Evolutionary conservation across 169 alveolate species (phyloP).

Genomic region (Eimeria brunetti): DNA sequence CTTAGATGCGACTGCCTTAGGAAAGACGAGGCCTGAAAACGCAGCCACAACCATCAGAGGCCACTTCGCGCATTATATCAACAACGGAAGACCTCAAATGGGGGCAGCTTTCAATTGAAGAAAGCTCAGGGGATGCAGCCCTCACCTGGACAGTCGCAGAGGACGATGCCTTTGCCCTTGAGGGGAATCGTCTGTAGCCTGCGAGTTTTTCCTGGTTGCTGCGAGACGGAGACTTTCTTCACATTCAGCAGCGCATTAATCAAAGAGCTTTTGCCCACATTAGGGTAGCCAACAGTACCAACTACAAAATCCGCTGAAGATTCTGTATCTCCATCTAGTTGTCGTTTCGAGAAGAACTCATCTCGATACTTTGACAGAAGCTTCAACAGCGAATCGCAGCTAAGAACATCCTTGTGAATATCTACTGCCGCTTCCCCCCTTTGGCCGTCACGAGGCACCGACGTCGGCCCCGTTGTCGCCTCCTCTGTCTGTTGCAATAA

Average conservation of each 20-base stretch:
- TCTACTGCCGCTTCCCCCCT: background rate
- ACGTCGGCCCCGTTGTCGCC: background rate
- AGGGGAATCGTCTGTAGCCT: slow-evolving; percentile 96
- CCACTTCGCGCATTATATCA: background rate
- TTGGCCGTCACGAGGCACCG: background rate
- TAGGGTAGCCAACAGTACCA: slow-evolving; percentile 99
- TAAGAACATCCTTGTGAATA: slow-evolving; percentile 33
- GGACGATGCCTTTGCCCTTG: slow-evolving; percentile 88
- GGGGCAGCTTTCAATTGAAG: background rate
- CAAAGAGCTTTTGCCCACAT: slow-evolving; percentile 99
- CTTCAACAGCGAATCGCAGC: slow-evolving; percentile 81
- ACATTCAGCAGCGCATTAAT: slow-evolving; percentile 97
- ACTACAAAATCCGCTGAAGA: slow-evolving; percentile 85
- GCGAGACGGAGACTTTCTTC: slow-evolving; percentile 97
- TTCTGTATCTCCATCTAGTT: slow-evolving; percentile 1
- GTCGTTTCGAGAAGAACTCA: slow-evolving; percentile 21
- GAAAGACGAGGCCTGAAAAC: slow-evolving; percentile 97
- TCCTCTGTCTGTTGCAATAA: background rate
- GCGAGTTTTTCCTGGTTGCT: slow-evolving; percentile 99
- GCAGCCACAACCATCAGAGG: background rate
- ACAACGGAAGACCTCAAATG: background rate
- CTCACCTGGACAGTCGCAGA: slow-evolving; percentile 97
- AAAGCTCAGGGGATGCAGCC: background rate
- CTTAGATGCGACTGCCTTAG: slow-evolving; percentile 96
- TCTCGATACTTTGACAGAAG: slow-evolving; percentile 69